Evolutionary conservation across 176 grass and related monocot genomes (phyloP).

Genomic region (Eleusine coracana): DNA sequence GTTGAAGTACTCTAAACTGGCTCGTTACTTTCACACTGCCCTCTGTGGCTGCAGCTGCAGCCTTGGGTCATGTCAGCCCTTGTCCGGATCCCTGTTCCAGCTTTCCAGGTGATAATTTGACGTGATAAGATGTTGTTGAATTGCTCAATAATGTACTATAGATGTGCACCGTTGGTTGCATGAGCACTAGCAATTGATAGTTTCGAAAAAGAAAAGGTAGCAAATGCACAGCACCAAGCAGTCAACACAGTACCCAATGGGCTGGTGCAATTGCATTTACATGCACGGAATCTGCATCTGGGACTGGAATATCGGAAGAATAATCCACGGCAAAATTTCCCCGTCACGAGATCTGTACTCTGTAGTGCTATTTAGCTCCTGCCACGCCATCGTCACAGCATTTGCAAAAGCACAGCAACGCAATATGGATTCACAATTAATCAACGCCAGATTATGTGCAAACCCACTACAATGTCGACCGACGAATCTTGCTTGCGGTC

Average conservation of each 20-base stretch:
- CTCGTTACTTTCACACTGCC: conserved; percentile 16
- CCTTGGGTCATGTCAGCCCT: conserved; percentile 23
- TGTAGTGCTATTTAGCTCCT: background rate
- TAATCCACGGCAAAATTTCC: background rate
- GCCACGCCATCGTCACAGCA: background rate
- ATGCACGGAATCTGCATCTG: background rate
- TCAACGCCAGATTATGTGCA: conserved; percentile 40
- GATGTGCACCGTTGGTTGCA: conserved; percentile 16
- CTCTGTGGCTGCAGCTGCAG: conserved; percentile 10
- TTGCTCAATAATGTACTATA: background rate
- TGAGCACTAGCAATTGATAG: background rate
- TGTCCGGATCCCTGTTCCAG: conserved; percentile 18
- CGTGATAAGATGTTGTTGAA: background rate
- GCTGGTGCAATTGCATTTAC: background rate
- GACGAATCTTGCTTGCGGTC: background rate
- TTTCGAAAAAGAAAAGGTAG: background rate
- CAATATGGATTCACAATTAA: conserved; percentile 4
- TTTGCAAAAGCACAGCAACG: conserved; percentile 11
- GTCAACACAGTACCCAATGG: background rate
- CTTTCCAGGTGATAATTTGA: conserved; percentile 38
- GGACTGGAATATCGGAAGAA: background rate
- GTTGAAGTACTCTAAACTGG: background rate
- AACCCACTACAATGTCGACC: background rate
- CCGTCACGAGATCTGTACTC: conserved; percentile 1
- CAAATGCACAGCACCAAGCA: background rate